Percentiles rank a stretch among this genome's conserved stretches.
Conservation (phyloP, 2,329 filamentous ascomycete genomes). For the Atkinsonella hypoxylon region DNA sequence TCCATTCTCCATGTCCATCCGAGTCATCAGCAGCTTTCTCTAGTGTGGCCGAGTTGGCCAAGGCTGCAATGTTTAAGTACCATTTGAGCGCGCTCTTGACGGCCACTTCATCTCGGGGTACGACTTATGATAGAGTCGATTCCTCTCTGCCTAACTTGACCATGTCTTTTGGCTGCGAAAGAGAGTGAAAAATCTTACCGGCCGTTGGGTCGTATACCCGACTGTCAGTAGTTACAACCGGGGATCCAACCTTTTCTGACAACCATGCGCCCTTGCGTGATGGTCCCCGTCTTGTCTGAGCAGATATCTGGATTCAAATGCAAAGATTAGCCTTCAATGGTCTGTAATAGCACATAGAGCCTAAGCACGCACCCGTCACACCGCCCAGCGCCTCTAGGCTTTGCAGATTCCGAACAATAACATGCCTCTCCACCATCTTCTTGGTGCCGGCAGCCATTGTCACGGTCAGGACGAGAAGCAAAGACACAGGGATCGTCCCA, state of each 20-base stretch:
- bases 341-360: too few species aligned
- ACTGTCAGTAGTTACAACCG: slow-evolving; percentile 14
- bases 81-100: slow-evolving; percentile 28
- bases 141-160: slow-evolving; percentile 6
- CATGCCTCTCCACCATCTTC: slow-evolving; percentile 33
- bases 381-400: slow-evolving; percentile 37
- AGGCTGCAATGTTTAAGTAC: slow-evolving; percentile 44
- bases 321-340: neutral
- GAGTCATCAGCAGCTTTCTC: slow-evolving; percentile 30
- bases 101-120: slow-evolving; percentile 27
- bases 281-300: slow-evolving; percentile 23
- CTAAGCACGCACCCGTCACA: slow-evolving; percentile 27
- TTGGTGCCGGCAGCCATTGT: slow-evolving; percentile 39
- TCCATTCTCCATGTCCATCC: slow-evolving; percentile 21
- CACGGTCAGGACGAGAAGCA: slow-evolving; percentile 38
- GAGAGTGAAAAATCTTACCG: slow-evolving; percentile 11
- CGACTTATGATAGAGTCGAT: slow-evolving; percentile 6
- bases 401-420: slow-evolving; percentile 34
- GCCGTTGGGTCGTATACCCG: slow-evolving; percentile 18
- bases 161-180: slow-evolving; percentile 10
- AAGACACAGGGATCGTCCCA: slow-evolving; percentile 33
- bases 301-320: slow-evolving; percentile 14
- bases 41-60: slow-evolving; percentile 49
- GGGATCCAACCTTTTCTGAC: slow-evolving; percentile 19
- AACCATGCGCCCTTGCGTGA: slow-evolving; percentile 21